A percentile compares a stretch with the other conserved stretches of the same genome.
These are phyloP conservation scores for Mycena capillaripes DNA, from an alignment of 768 basidiomycete genomes.

Conservation along the genomic window DNA sequence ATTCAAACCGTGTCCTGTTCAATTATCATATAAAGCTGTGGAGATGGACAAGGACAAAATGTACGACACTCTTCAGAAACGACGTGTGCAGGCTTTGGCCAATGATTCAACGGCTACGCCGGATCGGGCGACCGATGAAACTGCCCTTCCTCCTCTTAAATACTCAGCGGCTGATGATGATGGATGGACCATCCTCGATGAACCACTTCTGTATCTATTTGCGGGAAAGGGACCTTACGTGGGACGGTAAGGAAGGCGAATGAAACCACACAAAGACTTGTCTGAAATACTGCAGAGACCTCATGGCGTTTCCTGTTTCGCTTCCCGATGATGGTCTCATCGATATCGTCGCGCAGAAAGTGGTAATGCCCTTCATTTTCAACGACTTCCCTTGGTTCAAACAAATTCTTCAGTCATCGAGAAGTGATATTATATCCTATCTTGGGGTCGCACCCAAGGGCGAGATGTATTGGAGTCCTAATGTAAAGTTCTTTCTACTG, in stretches of 20 bases:
- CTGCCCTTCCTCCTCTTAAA: constrained; percentile 61
- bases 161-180: constrained; percentile 60
- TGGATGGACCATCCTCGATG: constrained; percentile 80
- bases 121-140: constrained; percentile 32
- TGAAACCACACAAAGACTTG: not conserved
- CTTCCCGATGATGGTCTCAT: constrained; percentile 84
- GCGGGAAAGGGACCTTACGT: constrained; percentile 88
- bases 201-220: constrained; percentile 77
- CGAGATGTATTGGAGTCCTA: constrained; percentile 69
- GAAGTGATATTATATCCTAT: constrained; percentile 63
- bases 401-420: constrained; percentile 54
- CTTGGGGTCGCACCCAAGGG: constrained; percentile 73
- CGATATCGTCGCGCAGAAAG: constrained; percentile 76
- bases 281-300: not conserved
- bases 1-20: constrained; percentile 76
- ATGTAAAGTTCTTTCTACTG: constrained; percentile 55
- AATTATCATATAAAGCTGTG: constrained; percentile 78
- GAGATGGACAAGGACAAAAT: constrained; percentile 81
- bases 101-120: constrained; percentile 10
- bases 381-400: not conserved
- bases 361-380: constrained; percentile 54
- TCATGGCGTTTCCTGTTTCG: constrained; percentile 83
- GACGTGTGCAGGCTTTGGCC: constrained; percentile 44
- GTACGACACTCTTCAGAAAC: constrained; percentile 64
- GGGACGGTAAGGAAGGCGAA: constrained; percentile 58